A percentile compares a stretch with the other conserved stretches of the same genome.
Conservation (phyloP, 768 basidiomycete genomes). For the Xerocomellus amylosporus region DNA sequence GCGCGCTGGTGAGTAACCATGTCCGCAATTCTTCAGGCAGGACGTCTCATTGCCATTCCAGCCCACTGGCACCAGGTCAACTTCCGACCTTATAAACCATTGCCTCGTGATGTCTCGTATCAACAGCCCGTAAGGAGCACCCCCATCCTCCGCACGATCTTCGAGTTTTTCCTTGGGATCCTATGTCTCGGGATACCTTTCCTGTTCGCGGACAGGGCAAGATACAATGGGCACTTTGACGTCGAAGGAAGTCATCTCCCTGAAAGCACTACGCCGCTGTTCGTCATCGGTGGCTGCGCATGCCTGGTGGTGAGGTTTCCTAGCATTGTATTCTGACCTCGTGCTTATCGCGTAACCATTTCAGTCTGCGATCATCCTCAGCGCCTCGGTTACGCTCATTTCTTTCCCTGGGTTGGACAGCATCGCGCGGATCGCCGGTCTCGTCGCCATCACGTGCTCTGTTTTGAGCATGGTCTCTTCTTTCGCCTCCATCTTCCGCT, state of each 20-base stretch:
- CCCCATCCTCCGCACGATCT: conserved; percentile 46
- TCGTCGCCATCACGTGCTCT: conserved; percentile 68
- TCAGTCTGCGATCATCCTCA: conserved; percentile 77
- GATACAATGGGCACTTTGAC: conserved; percentile 48
- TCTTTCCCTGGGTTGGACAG: conserved; percentile 72
- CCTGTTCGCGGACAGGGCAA: conserved; percentile 58
- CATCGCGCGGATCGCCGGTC: conserved; percentile 58
- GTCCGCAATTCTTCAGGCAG: neutral
- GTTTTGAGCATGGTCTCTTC: conserved; percentile 67
- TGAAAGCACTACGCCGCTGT: conserved; percentile 50
- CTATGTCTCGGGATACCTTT: conserved; percentile 80
- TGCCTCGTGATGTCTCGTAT: conserved; percentile 51
- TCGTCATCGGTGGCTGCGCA: conserved; percentile 63
- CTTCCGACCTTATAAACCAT: conserved; percentile 66
- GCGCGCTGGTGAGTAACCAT: conserved; percentile 54
- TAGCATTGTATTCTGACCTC: neutral
- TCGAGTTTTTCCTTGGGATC: conserved; percentile 59
- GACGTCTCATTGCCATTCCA: conserved; percentile 7
- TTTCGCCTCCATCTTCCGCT: conserved; percentile 65
- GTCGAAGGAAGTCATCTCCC: conserved; percentile 52
- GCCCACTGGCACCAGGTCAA: conserved; percentile 69
- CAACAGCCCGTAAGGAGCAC: conserved; percentile 27
- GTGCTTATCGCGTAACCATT: conserved; percentile 1
- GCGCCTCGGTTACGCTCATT: conserved; percentile 79
- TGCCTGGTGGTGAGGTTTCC: conserved; percentile 55